These are phyloP conservation scores for Sporothrix inflata DNA, from an alignment of 2,329 filamentous ascomycete genomes.

Conservation along the genomic window DNA sequence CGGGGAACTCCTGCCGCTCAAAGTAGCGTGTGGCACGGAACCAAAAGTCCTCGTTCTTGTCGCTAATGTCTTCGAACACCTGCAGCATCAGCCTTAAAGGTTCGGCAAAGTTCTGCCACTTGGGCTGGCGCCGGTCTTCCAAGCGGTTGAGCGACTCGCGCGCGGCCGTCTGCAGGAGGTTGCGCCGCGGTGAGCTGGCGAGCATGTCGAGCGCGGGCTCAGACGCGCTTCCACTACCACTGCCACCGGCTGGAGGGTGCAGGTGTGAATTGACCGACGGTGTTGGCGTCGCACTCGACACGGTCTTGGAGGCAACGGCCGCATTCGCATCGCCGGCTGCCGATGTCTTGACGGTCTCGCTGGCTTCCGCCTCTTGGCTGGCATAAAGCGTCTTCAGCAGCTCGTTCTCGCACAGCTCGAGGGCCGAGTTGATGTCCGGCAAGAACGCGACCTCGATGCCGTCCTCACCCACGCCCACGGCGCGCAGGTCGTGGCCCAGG, in stretches of 20 bases:
- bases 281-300: conserved; percentile 4
- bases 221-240: conserved; percentile 23
- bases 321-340: conserved; percentile 7
- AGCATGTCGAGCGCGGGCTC: conserved; percentile 46
- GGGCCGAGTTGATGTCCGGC: conserved; percentile 85
- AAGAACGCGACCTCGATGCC: conserved; percentile 78
- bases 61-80: conserved; percentile 87
- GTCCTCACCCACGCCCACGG: conserved; percentile 78
- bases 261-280: conserved; percentile 3
- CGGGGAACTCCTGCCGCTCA: conserved; percentile 64
- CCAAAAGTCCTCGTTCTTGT: conserved; percentile 94
- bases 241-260: background rate
- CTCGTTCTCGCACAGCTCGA: conserved; percentile 95
- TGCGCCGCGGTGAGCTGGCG: conserved; percentile 79
- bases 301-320: background rate
- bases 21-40: conserved; percentile 80
- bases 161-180: conserved; percentile 77
- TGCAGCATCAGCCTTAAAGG: conserved; percentile 90
- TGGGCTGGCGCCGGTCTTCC: conserved; percentile 61
- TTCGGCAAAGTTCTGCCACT: conserved; percentile 86
- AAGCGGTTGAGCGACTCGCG: conserved; percentile 71
- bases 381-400: conserved; percentile 80
- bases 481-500: conserved; percentile 76
- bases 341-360: conserved; percentile 4
- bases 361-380: conserved; percentile 63